Evolutionary conservation across 1,139 yeast species (phyloP), one percentile per base, ranked within the genome.

Genomic region (Kodamaea plutei): DNA sequence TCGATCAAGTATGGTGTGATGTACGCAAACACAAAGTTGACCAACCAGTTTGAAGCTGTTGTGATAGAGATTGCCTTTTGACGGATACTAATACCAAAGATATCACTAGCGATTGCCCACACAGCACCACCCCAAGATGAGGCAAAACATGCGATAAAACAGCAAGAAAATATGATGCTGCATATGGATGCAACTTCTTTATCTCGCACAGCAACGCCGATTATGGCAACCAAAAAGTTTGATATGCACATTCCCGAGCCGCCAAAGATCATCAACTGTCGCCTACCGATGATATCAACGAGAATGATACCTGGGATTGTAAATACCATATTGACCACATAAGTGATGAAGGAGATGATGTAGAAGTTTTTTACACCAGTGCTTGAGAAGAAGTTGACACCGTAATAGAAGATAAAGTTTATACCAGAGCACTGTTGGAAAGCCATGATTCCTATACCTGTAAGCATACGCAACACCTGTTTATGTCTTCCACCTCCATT

Each of bases 71-170:
- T 80, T 7, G 88, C 84, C 52, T 79, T 79, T 46, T 83, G 87
- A 56, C 94, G 71, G 39, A 80, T 74, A 40, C 82, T 72, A 35
- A 83, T 68, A 39, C 87, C 83, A 63, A 73, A 83, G 36, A 81
- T 70, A 54, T 84, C 94, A 30, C 85, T 81, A 36, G 80, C 70
- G 36, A 81, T 62, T 24, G 84, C 89, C 91, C 91, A 83, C 15
- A 76, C 76, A 30, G 76, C 68, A 21, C 89, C 89, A 48, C 91
- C 93, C 89, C 89, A 83, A 15, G 88, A 70, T 33, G 84, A 63
- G 11, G 89, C 89, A 52, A 80, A 82, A 52, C 76, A 78, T 16
- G 83, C 78, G 48, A 81, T 81, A 50, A 79, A 82, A 20, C 76
- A 55, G 66, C 88, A 82, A 20, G 79, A 69, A 56, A 82, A 79